Conservation (phyloP, 2,329 filamentous ascomycete genomes). For the Talaromyces piceae region DNA sequence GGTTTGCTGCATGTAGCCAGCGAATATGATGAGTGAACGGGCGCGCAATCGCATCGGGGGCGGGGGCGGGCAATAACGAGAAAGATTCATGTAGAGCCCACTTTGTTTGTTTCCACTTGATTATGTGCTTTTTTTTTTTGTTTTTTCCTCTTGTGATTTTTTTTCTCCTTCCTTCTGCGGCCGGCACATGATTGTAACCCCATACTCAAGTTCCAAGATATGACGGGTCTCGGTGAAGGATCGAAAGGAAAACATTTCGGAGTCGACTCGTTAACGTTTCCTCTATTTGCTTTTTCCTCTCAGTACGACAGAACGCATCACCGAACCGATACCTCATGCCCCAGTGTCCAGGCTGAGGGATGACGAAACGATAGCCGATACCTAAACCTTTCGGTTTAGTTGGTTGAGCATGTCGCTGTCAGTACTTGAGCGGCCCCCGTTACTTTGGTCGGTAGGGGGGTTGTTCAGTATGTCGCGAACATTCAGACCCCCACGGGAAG, state of each 20-base stretch:
- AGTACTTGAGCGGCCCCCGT: slow-evolving; percentile 36
- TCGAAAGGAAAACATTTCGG: no score
- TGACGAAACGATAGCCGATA: background rate
- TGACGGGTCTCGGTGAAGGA: background rate
- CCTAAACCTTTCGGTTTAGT: slow-evolving; percentile 34
- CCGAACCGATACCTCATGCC: background rate
- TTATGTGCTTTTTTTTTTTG: no score
- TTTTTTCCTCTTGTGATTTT: no score
- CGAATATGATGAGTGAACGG: background rate
- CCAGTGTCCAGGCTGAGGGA: background rate
- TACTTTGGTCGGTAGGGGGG: slow-evolving; percentile 25
- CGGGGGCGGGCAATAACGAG: background rate
- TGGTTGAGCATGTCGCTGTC: slow-evolving; percentile 46
- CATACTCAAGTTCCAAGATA: slow-evolving; percentile 1
- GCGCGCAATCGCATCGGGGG: background rate
- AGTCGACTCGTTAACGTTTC: background rate
- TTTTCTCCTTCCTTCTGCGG: slow-evolving; percentile 7
- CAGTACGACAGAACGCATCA: background rate
- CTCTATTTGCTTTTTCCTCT: slow-evolving; percentile 1
- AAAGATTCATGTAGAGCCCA: slow-evolving; percentile 6
- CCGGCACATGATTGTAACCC: slow-evolving; percentile 12
- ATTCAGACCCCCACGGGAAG: slow-evolving; percentile 37
- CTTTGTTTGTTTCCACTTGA: no score
- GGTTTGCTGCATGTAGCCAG: background rate
- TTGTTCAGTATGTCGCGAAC: slow-evolving; percentile 42